These are phyloP conservation scores for Kingdonia uniflora DNA, from an alignment of 164 flowering plant species.

Conservation along the genomic window DNA sequence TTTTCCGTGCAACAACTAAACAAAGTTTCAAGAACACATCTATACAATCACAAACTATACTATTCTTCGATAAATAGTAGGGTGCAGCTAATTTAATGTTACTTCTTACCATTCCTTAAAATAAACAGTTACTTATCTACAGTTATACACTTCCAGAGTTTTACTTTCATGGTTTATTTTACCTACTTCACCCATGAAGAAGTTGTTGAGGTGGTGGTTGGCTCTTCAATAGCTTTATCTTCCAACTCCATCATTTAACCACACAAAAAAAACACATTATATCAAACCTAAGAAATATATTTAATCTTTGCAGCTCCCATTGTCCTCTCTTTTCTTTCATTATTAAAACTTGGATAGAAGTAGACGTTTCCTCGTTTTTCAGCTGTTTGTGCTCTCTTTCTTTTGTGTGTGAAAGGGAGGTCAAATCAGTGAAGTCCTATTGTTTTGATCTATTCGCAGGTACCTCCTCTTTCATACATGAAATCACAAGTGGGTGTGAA, in stretches of 20 bases:
- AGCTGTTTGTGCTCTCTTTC: constrained; percentile 36
- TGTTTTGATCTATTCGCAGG: constrained; percentile 48
- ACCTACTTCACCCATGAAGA: neutral
- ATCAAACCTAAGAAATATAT: neutral
- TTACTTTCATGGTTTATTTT: too few relatives aligned
- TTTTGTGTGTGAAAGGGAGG: constrained; percentile 35
- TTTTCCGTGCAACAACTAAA: too few relatives aligned
- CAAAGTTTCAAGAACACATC: too few relatives aligned
- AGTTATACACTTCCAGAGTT: too few relatives aligned
- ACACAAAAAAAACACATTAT: constrained; percentile 8
- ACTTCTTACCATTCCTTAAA: too few relatives aligned
- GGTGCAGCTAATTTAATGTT: too few relatives aligned
- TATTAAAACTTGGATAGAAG: constrained; percentile 26
- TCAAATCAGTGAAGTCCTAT: constrained; percentile 28
- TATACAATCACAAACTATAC: too few relatives aligned
- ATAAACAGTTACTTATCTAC: too few relatives aligned
- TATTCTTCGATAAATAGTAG: too few relatives aligned
- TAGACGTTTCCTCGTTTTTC: constrained; percentile 91
- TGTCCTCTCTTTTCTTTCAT: neutral
- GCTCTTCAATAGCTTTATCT: constrained; percentile 20
- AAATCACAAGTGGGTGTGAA: constrained; percentile 10
- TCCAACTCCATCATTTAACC: constrained; percentile 18
- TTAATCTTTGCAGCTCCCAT: neutral
- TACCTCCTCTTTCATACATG: constrained; percentile 14
- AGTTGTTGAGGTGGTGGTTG: constrained; percentile 20